Conservation (phyloP, 2,329 filamentous ascomycete species). For the Claviceps sp. region DNA sequence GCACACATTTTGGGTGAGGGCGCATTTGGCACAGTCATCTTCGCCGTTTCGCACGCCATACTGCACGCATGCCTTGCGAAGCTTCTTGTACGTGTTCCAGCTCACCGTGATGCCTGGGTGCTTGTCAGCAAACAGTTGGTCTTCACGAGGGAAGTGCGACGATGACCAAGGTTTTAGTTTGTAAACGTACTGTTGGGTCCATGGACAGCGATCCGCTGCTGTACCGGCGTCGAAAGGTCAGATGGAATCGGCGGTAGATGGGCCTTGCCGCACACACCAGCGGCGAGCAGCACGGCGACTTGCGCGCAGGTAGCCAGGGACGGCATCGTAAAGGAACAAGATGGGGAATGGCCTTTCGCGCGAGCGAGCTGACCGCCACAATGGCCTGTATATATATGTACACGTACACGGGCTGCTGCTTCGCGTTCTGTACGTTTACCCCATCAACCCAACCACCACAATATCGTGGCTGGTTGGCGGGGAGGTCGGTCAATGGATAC, state of each 20-base stretch:
- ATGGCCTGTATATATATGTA: too few relatives aligned
- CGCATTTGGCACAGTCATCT: constrained; percentile 1
- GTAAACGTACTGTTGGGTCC: constrained; percentile 30
- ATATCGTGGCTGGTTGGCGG: too few relatives aligned
- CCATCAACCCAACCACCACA: too few relatives aligned
- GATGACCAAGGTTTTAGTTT: too few relatives aligned
- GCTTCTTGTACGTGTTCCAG: constrained; percentile 42
- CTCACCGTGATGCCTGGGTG: constrained; percentile 35
- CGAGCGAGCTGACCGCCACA: too few relatives aligned
- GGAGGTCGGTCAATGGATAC: too few relatives aligned
- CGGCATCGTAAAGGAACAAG: background rate
- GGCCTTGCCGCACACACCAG: constrained; percentile 2
- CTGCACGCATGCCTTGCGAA: constrained; percentile 32
- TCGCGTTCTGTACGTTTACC: too few relatives aligned
- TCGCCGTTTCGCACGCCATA: constrained; percentile 30
- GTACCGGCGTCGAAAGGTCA: constrained; percentile 38
- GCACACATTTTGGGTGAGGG: constrained; percentile 28
- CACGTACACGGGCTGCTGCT: too few relatives aligned
- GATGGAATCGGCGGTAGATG: constrained; percentile 31
- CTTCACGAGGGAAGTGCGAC: background rate
- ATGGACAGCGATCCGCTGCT: constrained; percentile 39
- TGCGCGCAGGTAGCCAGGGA: background rate
- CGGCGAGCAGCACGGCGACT: constrained; percentile 1
- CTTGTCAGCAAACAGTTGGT: background rate
- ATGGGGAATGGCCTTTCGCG: too few relatives aligned